Evolutionary conservation across 2,329 filamentous ascomycete species (phyloP).

Genomic region (Phyllosticta paracitricarpa): DNA sequence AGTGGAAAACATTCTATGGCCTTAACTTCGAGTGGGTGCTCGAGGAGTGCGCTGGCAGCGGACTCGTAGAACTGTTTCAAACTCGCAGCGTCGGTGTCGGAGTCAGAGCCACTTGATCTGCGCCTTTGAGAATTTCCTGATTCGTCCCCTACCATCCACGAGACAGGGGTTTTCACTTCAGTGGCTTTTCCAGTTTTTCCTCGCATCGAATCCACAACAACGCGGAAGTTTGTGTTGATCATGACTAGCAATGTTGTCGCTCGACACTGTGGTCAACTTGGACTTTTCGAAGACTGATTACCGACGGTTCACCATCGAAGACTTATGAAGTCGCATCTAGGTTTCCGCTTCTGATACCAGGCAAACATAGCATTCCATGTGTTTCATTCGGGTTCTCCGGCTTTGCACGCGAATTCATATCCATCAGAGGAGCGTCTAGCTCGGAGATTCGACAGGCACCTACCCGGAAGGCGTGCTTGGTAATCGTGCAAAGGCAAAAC

Average conservation of each 20-base stretch:
- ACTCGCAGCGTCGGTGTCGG: conserved; percentile 64
- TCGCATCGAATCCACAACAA: neutral
- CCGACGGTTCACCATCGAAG: neutral
- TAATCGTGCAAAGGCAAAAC: neutral
- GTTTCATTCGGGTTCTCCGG: neutral
- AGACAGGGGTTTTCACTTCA: neutral
- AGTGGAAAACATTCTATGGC: conserved; percentile 63
- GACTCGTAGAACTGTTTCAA: conserved; percentile 63
- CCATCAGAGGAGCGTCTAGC: neutral
- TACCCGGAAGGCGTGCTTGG: neutral
- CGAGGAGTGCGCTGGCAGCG: conserved; percentile 59
- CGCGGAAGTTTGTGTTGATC: neutral
- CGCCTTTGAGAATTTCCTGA: neutral
- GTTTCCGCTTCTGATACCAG: neutral
- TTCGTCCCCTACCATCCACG: neutral
- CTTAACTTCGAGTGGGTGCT: conserved; percentile 62
- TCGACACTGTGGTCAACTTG: neutral
- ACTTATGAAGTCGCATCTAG: neutral
- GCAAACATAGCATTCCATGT: neutral
- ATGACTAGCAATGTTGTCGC: neutral
- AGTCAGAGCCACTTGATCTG: conserved; percentile 30
- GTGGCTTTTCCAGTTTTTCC: neutral
- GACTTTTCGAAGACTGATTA: neutral
- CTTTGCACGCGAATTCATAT: neutral
- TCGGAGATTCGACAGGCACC: neutral